A percentile compares a stretch with the other conserved stretches of the same genome.
Evolutionary conservation across 2,329 filamentous ascomycete genomes (phyloP).

Genomic region (Myriosclerotinia duriaeana): DNA sequence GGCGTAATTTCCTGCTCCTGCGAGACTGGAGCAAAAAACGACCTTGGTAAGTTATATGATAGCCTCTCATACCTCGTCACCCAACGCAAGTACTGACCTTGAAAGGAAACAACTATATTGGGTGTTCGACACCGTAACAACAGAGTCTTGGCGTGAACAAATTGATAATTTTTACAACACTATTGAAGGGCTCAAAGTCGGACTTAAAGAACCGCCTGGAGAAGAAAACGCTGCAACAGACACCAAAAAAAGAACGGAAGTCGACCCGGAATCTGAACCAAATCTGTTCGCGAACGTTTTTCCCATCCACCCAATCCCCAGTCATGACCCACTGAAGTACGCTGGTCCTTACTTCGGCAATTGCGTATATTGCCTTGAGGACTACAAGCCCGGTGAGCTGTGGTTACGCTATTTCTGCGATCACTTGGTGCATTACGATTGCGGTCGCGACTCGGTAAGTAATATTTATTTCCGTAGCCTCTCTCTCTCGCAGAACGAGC

Average conservation of each 20-base stretch:
- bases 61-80: not conserved
- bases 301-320: constrained; percentile 14
- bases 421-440: constrained; percentile 28
- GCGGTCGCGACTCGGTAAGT: constrained; percentile 18
- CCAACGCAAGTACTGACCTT: constrained; percentile 1
- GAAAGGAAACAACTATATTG: constrained; percentile 29
- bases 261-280: constrained; percentile 9
- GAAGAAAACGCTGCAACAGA: not conserved
- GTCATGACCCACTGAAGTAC: constrained; percentile 4
- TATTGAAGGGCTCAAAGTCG: constrained; percentile 7
- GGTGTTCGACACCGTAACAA: constrained; percentile 26
- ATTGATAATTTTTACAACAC: constrained; percentile 24
- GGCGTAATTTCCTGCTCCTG: constrained; percentile 28
- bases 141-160: constrained; percentile 1
- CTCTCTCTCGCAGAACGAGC: not conserved
- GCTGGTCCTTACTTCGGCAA: not conserved
- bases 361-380: constrained; percentile 25
- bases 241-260: not conserved
- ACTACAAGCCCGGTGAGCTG: constrained; percentile 2
- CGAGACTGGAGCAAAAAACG: constrained; percentile 30
- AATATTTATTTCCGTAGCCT: not conserved
- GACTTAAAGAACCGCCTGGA: no score
- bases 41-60: constrained; percentile 26
- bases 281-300: constrained; percentile 14
- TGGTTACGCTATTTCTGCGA: constrained; percentile 28